Percentiles rank a stretch among this genome's conserved stretches.
Conservation (phyloP, 2,329 filamentous ascomycete genomes). For the Talaromyces sp. region DNA sequence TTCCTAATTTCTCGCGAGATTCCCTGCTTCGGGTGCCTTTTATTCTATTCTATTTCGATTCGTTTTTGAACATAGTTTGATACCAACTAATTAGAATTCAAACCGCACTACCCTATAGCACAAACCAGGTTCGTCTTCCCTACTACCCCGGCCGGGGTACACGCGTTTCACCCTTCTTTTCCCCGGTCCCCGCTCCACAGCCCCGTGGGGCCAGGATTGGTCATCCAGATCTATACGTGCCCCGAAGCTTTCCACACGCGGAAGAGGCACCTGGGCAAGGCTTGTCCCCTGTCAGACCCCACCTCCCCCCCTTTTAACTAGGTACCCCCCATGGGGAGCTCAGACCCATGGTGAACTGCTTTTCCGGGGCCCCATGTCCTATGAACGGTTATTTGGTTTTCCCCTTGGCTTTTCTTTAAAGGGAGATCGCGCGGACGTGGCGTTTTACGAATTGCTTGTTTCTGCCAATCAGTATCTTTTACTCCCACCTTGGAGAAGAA, state of each 20-base stretch:
- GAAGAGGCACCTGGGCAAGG: too few species aligned
- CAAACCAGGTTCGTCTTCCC: neutral
- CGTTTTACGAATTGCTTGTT: neutral
- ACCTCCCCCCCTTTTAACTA: neutral
- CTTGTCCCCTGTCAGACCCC: neutral
- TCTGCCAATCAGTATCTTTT: neutral
- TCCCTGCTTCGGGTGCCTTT: too few species aligned
- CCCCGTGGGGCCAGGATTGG: neutral
- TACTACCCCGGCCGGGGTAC: neutral
- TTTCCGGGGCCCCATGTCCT: neutral
- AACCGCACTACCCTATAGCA: neutral
- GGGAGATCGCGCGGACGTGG: neutral
- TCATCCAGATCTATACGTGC: neutral
- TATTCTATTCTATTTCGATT: too few species aligned
- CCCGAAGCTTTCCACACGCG: neutral
- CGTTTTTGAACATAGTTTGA: too few species aligned
- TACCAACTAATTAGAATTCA: too few species aligned
- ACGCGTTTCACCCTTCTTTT: neutral
- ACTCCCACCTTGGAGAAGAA: neutral
- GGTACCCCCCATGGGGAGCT: neutral
- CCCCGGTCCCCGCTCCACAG: neutral
- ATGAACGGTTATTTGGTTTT: neutral
- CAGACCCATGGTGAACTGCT: neutral
- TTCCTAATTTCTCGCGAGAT: too few species aligned
- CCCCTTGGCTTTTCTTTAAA: neutral